Evolutionary conservation across 192 early-diverging fungal species (phyloP), one percentile per base, ranked within the genome.

Genomic region (Mortierella alpina): DNA sequence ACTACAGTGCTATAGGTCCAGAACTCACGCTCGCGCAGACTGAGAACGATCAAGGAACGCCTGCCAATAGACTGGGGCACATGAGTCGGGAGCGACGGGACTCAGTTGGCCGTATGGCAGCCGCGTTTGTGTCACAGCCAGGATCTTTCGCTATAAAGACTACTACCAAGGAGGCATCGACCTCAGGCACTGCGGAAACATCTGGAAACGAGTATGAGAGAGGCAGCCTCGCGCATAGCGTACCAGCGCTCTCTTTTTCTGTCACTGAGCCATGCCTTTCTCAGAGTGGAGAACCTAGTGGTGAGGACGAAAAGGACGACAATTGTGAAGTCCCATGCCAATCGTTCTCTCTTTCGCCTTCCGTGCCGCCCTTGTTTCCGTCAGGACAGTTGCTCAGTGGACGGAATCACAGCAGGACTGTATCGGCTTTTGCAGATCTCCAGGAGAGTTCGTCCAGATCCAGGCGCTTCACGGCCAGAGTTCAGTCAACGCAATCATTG

Each of bases 141-240:
- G 76, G 76, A 23, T 59, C 76, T 7, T 79, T 79, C 14, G 61
- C 69, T 6, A 79, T 79, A 20, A 48, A 64, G 58, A 79, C 75
- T 11, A 17, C 42, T 17, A n/a, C 66, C 45, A 31, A 31, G 31
- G 1, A 31, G 31, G 3, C 31, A 31, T 31, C 31, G 31, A 31
- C 31, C 3, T 31, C 31, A 31, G 31, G 31, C 31, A 31, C 31
- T 2, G 31, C 31, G 31, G 31, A 31, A 31, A 31, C 17, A 59
- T 59, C 23, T 15, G 23, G 57, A 59, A 31, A 31, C 31, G 31
- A 31, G 31, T 1, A 31, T 31, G 31, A 31, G 31, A 31, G 31
- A 31, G 31, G 3, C 31, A 31, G 31, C 31, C 31, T 31, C 31
- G 31, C 31, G 31, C 31, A 31, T 31, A 3, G 31, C 31, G 31